These are phyloP conservation scores for Pyricularia grisea DNA, from an alignment of 2,329 filamentous ascomycete species.

Conservation along the genomic window DNA sequence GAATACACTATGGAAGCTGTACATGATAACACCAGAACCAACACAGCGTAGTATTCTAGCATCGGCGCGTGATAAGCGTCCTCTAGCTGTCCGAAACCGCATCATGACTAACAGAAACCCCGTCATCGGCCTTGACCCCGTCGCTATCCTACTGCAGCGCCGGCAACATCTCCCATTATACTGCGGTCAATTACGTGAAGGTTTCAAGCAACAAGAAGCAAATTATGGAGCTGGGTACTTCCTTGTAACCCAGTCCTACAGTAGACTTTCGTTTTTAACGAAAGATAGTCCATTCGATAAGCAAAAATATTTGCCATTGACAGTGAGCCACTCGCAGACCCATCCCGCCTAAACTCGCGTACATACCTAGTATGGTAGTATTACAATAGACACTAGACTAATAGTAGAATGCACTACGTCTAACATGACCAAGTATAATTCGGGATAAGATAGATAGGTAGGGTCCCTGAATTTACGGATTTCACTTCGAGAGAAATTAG, in stretches of 20 bases:
- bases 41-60: not conserved
- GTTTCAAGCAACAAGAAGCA: not conserved
- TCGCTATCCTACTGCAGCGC: not conserved
- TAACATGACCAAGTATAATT: no score
- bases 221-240: not conserved
- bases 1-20: no score
- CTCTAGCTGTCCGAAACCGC: not conserved
- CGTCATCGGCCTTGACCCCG: not conserved
- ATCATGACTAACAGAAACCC: not conserved
- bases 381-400: no score
- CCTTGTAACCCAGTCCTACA: not conserved
- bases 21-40: not conserved
- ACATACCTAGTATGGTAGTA: no score
- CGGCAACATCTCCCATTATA: not conserved
- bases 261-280: not conserved
- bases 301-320: no score
- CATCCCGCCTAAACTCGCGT: no score
- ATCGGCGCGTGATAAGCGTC: not conserved
- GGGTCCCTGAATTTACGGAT: no score
- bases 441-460: no score
- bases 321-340: no score
- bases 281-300: no score
- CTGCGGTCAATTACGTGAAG: not conserved
- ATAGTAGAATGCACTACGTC: no score
- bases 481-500: no score